A percentile compares a stretch with the other conserved stretches of the same genome.
phyloP scores from a whole-genome alignment of 345 rosid species.

The Carallia brachiata region DNA sequence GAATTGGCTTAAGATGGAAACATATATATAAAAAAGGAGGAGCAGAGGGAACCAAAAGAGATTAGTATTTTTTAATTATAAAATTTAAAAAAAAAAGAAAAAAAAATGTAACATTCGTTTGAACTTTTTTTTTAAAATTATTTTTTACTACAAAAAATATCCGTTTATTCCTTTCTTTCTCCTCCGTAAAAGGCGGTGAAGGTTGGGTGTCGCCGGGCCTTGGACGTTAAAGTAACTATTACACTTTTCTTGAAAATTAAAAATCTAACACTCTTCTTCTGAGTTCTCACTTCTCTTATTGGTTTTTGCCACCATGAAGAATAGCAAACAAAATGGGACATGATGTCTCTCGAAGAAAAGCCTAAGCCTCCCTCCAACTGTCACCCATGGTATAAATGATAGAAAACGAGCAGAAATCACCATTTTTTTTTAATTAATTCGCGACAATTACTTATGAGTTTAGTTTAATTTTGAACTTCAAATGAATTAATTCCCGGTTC shows the following conservation, averaged over 20 bases:
- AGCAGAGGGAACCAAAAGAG: no score
- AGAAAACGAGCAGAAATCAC: no score
- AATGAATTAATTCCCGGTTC: no score
- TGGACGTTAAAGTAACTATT: constrained; percentile 38
- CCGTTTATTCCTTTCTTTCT: neutral
- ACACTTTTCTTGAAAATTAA: constrained; percentile 24
- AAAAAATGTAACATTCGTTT: constrained; percentile 18
- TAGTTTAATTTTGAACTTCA: no score
- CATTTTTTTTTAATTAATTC: no score
- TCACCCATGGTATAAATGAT: no score
- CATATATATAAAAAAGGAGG: constrained; percentile 27
- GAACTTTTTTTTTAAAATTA: constrained; percentile 13
- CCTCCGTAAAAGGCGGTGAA: constrained; percentile 37
- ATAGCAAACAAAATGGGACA: no score
- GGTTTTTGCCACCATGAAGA: no score
- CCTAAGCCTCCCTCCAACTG: no score
- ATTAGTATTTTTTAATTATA: neutral
- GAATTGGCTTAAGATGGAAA: constrained; percentile 25
- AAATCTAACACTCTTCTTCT: neutral
- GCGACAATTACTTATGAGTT: no score
- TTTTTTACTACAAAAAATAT: neutral
- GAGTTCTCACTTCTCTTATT: no score
- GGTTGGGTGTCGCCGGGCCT: constrained; percentile 44
- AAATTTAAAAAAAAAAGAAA: neutral
- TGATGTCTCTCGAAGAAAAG: no score